Evolutionary conservation across 495 filamentous ascomycete species (phyloP), one percentile per base, ranked within the genome.

Genomic region (Penicillium odoratum): DNA sequence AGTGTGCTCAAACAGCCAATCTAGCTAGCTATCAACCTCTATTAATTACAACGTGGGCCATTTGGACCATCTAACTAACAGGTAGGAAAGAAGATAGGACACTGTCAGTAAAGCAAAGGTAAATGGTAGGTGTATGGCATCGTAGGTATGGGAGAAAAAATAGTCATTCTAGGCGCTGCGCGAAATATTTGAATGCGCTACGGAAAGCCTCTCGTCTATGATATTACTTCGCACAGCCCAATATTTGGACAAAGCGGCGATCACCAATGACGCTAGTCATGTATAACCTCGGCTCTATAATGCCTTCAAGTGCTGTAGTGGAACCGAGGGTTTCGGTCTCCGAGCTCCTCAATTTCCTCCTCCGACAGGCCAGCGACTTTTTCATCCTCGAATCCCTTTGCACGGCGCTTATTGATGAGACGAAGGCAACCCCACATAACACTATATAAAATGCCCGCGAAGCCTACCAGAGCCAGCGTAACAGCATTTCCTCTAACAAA

Each of bases 301-400:
- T 40, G 4, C 3, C 26, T 25, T 78, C 61, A 87, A 26, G 73
- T 79, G 36, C 78, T 85, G 65, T 84, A 89, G 30, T 72, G 64
- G 63, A 81, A 88, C 48, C 79, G 76, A 16, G 86, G 86, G 56
- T 79, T 87, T 25, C 84, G 81, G 66, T 92, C 88, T 18, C 88
- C 88, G 55, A 91, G 69, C 65, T 89, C 87, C 21, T 78, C 80
- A 16, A 91, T 78, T 58, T 88, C 85, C 28, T 87, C 84, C 51
- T 89, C 85, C 0, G 77, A 78, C 74, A 85, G 66, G 5, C 79
- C 81, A 34, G 75, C 72, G 18, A 88, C 72, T 55, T 75, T 79
- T 2, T 77, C 64, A 54, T 87, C 81, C 47, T 85, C 74, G 5
- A 71, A 55, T 0, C 86, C 86, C 7, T 69, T 69, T 0, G 68